Evolutionary conservation across 305 asterid genomes (phyloP).

Genomic region (Fraxinus nigra): DNA sequence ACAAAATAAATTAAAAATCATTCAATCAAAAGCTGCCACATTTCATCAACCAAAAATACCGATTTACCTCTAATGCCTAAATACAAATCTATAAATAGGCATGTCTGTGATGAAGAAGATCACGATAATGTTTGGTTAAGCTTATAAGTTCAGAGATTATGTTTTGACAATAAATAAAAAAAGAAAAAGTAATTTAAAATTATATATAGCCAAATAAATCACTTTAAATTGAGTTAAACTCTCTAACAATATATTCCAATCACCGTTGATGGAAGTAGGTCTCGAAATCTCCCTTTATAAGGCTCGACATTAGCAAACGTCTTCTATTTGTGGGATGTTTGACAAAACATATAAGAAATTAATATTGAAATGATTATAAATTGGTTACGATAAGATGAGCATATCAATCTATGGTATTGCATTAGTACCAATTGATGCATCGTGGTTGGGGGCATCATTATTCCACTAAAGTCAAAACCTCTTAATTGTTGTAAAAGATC

Average conservation of each 20-base stretch:
- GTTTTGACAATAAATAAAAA: no score
- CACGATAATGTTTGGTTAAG: no score
- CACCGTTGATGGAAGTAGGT: background rate
- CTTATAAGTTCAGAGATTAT: no score
- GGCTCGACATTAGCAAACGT: background rate
- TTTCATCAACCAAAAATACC: no score
- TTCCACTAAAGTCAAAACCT: background rate
- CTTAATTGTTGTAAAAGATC: background rate
- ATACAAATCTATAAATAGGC: no score
- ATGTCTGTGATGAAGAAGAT: no score
- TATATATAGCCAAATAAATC: no score
- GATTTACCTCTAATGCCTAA: no score
- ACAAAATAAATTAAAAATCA: no score
- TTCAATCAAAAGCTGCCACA: no score
- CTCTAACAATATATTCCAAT: background rate
- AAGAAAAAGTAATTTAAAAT: no score
- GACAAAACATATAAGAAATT: background rate
- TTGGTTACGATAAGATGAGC: background rate
- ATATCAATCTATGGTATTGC: background rate
- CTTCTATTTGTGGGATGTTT: background rate
- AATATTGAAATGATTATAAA: background rate
- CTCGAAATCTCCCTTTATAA: background rate
- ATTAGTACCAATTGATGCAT: background rate
- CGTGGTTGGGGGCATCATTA: background rate
- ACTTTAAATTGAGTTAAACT: background rate